Evolutionary conservation across 495 filamentous ascomycete genomes (phyloP), one percentile per base, ranked within the genome.

Genomic region (Lichina pygmaea): DNA sequence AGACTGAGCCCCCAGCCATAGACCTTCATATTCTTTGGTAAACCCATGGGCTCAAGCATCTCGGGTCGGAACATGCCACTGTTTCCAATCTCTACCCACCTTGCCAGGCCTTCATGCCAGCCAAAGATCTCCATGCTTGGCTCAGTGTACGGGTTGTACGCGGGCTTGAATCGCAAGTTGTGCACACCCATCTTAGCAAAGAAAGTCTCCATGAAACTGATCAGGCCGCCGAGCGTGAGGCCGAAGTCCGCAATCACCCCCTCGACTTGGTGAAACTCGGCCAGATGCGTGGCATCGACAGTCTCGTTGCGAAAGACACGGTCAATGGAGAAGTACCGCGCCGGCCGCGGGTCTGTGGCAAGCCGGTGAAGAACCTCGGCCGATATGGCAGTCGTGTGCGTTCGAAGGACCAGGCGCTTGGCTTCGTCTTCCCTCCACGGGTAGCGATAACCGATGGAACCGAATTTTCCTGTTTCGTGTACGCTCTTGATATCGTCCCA

Each of bases 131-230:
- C 86, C 81, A 94, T 85, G 57, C 73, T 79, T 8, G 89, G 89
- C 60, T 97, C 89, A n/a, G 89, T 95, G 65, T 97, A 91, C 0
- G 83, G 81, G 60, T 94, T 91, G 60, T 97, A 95, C n/a, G 86
- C 86, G 2, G 86, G 86, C 66, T 94, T 94, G 74, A 91, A 94
- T 48, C 78, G 73, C 48, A 94, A 65, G 49, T 79, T 67, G 45
- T 81, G 70, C 45, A 97, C 77, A 48, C 86, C 86, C 80, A 97
- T 92, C 64, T 92, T 92, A 31, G 62, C 67, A 60, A 94, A 97
- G 73, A 97, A 97, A 51, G 84, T 74, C 52, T 86, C 74, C 75
- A 97, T 91, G 66, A 97, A 95, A 49, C 81, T 80, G 64, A 94
- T 93, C 51, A 94, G 65, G 31, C 85, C 86, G 50, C 86, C 89